A percentile compares a stretch with the other conserved stretches of the same genome.
Evolutionary conservation across 495 filamentous ascomycete species (phyloP).

Genomic region (Xylaria curta): DNA sequence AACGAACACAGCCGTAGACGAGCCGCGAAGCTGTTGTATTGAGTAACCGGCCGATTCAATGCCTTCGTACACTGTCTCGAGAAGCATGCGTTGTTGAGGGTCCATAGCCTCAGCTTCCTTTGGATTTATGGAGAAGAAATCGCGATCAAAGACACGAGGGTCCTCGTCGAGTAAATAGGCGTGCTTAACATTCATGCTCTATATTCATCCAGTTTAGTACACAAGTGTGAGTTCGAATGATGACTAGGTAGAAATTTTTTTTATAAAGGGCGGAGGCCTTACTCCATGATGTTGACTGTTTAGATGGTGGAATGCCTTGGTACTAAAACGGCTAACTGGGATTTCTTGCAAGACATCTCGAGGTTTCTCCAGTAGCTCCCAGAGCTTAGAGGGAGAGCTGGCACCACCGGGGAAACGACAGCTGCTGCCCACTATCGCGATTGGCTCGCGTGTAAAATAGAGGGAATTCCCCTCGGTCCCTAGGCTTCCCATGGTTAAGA

Average conservation of each 20-base stretch:
- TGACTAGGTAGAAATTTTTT: background rate
- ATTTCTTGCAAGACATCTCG: conserved; percentile 32
- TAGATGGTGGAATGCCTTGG: conserved; percentile 66
- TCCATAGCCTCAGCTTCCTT: conserved; percentile 62
- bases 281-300: conserved; percentile 26
- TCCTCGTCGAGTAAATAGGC: conserved; percentile 56
- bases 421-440: conserved; percentile 55
- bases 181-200: conserved; percentile 43
- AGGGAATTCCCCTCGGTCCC: background rate
- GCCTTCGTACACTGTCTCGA: conserved; percentile 62
- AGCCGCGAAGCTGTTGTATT: background rate
- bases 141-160: conserved; percentile 58
- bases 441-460: conserved; percentile 27
- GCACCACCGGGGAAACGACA: conserved; percentile 57
- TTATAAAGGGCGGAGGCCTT: background rate
- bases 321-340: conserved; percentile 63
- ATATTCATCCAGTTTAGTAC: background rate
- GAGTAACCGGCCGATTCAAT: conserved; percentile 8
- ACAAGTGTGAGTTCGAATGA: background rate
- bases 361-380: conserved; percentile 34
- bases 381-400: conserved; percentile 49
- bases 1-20: background rate
- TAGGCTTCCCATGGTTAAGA: conserved; percentile 1
- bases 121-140: conserved; percentile 60
- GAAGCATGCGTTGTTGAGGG: conserved; percentile 56